Evolutionary conservation across 495 filamentous ascomycete genomes (phyloP).

Genomic region (Hyaloscypha hepaticicola): DNA sequence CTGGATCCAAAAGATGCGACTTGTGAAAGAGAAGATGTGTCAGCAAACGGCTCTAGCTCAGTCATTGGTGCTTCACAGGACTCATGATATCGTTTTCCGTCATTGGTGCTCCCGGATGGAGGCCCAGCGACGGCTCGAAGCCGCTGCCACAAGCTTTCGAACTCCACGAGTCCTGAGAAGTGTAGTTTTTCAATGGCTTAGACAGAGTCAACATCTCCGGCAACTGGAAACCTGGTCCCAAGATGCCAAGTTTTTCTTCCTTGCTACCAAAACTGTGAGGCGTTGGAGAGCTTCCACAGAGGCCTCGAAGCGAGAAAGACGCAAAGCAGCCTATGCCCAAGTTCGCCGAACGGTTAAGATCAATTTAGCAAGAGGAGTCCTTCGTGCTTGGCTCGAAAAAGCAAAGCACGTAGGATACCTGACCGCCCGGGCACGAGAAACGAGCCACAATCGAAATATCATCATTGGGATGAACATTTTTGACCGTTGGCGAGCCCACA

Average conservation of each 20-base stretch:
- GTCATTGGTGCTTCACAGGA: constrained; percentile 13
- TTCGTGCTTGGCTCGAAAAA: constrained; percentile 48
- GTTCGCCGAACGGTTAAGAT: constrained; percentile 59
- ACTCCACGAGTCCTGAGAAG: constrained; percentile 49
- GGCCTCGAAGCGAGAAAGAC: constrained; percentile 51
- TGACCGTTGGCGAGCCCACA: constrained; percentile 44
- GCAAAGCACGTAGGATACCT: constrained; percentile 41
- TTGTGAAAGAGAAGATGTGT: constrained; percentile 10
- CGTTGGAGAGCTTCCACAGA: constrained; percentile 53
- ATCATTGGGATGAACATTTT: constrained; percentile 41
- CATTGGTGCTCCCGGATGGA: constrained; percentile 45
- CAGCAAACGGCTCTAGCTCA: constrained; percentile 25
- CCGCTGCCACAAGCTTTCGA: constrained; percentile 54
- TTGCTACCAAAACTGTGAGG: constrained; percentile 52
- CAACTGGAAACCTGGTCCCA: constrained; percentile 53
- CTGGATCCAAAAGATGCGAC: constrained; percentile 12
- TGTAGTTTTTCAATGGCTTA: constrained; percentile 48
- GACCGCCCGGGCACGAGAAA: constrained; percentile 43
- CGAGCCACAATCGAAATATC: constrained; percentile 41
- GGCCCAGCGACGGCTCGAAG: constrained; percentile 45
- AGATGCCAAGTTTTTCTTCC: constrained; percentile 60
- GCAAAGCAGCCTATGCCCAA: constrained; percentile 58
- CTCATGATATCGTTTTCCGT: constrained; percentile 35
- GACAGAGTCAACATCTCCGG: constrained; percentile 44
- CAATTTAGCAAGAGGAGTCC: constrained; percentile 47